These are phyloP conservation scores for Daldinia grandis DNA, from an alignment of 495 filamentous ascomycete species.

Conservation along the genomic window DNA sequence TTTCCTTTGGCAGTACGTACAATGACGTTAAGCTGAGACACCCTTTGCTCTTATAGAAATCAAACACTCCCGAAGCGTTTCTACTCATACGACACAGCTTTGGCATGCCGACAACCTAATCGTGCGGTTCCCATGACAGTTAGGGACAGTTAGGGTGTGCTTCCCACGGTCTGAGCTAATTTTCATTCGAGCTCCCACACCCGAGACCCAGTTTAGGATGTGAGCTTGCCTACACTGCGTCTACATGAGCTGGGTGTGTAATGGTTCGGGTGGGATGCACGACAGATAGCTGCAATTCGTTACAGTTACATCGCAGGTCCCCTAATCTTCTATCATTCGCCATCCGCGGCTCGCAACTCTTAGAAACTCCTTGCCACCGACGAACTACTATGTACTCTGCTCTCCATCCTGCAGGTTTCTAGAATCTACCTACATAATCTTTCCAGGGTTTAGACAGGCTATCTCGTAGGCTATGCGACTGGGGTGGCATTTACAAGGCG, in stretches of 20 bases:
- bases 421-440: conserved; percentile 12
- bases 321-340: conserved; percentile 29
- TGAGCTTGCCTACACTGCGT: conserved; percentile 27
- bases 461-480: not conserved
- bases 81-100: not conserved
- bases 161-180: conserved; percentile 30
- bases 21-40: conserved; percentile 14
- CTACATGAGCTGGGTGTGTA: conserved; percentile 1
- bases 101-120: conserved; percentile 23
- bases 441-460: not conserved
- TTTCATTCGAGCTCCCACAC: conserved; percentile 36
- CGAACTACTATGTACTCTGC: conserved; percentile 7
- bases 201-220: conserved; percentile 14
- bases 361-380: conserved; percentile 19
- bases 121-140: not conserved
- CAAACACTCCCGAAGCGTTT: conserved; percentile 15
- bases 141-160: conserved; percentile 6
- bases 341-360: conserved; percentile 20
- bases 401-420: conserved; percentile 18
- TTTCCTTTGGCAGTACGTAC: conserved; percentile 5
- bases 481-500: conserved; percentile 26
- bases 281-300: conserved; percentile 35
- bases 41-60: not conserved
- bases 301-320: conserved; percentile 33
- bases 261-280: conserved; percentile 27